phyloP scores from a whole-genome alignment of 225 moss, liverwort and hornwort species.

The Neckera pumila region DNA sequence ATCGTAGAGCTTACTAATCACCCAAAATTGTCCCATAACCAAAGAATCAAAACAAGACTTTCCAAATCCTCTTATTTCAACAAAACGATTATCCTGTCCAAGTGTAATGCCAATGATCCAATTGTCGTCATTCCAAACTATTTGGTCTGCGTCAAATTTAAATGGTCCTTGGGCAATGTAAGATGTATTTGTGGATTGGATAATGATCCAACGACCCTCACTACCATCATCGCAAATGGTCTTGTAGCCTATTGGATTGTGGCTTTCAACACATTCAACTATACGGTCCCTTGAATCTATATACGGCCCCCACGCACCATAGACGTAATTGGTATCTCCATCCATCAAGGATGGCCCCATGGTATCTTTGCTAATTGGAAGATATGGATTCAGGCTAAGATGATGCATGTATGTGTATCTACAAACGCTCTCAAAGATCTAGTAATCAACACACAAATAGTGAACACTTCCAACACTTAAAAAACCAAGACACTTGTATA shows the following conservation, averaged over 20 bases:
- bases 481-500: not conserved
- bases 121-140: rapidly evolving
- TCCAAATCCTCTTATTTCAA: not conserved
- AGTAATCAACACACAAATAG: too few relatives aligned
- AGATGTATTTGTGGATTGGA: not conserved
- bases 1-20: not conserved
- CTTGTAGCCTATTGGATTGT: not conserved
- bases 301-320: not conserved
- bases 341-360: rapidly evolving
- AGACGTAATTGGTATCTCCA: not conserved
- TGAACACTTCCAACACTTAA: not conserved
- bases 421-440: rapidly evolving
- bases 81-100: rapidly evolving
- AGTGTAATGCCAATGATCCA: not conserved
- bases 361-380: not conserved
- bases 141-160: not conserved
- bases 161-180: not conserved
- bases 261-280: not conserved
- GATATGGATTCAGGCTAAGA: too few relatives aligned
- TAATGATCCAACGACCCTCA: not conserved
- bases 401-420: too few relatives aligned
- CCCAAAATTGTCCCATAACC: rapidly evolving
- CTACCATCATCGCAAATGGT: not conserved
- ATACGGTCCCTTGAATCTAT: rapidly evolving
- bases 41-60: not conserved